Base-by-base conservation (phyloP, 1,284 basidiomycete genomes). In the Entoloma clypeatum region DNA sequence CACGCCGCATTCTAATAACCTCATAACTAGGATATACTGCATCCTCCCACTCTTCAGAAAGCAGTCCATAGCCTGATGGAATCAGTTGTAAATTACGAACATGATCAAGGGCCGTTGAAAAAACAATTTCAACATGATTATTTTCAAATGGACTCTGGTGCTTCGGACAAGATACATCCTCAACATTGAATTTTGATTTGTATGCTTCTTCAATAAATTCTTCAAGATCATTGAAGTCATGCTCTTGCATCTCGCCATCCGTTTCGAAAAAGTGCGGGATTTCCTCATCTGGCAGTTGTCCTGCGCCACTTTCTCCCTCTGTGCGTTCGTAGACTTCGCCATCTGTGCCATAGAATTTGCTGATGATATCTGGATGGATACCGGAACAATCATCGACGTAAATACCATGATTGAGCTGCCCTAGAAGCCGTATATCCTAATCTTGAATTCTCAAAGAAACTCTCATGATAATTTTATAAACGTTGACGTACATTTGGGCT, bases 321-420 rank as follows among this genome's bases (percentile, higher is more conserved):
- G 21, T 14, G 0, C 27, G 31, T 10, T 24, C 16, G 11, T 14
- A 14, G 8, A 13, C 6, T 30, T 17, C 19, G 8, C 39, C 39
- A 25, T 33, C 8, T 13, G 42, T 31, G 16, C 45, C 45, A 23
- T 47, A 47, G 24, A 34, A 22, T 6, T 3, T 19, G 7, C 26
- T n/a, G 23, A 43, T 43, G 5, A 17, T 14, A 13, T 32, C 22
- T 3, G 23, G 14, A 2, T 22, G 10, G 4, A 33, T 6, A 5
- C 13, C 30, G 2, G 31, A 24, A 27, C 31, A 39, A 23, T 47
- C 32, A 31, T 47, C 41, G 4, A 22, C 7, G 17, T 47, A 47
- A 7, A 47, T n/a, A 0, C 45, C 45, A 36, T 34, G 35, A 7
- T 38, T 16, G 14, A 43, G 2, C 19, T 39, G 40, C 6, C 27